Base-by-base conservation (phyloP, 2,329 filamentous ascomycete genomes). In the Teratosphaeria viscida region DNA sequence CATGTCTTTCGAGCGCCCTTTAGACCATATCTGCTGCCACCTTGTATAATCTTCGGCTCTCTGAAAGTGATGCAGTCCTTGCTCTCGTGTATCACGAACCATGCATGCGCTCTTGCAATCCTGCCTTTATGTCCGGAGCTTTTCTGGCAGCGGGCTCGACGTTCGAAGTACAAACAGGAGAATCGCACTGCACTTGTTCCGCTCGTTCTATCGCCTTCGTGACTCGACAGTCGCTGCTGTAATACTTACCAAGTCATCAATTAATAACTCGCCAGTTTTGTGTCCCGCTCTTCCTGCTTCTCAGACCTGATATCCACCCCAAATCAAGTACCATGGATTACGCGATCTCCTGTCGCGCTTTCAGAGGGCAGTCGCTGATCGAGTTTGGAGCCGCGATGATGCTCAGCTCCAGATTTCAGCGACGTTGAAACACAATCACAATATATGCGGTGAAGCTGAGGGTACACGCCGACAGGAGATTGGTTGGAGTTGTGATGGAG, bases 391-490 rank as follows among this genome's bases (percentile, higher is more conserved):
- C 29, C 8, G n/a, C 19, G 19, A 19, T 49, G 43, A 49, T n/a
- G n/a, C 16, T n/a, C 8, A 23, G 16, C 19, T 49, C n/a, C n/a
- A 10, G 3, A 26, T 10, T 16, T 26, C n/a, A 49, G 26, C n/a
- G 11, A 2, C 23, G 16, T 23, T 11, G n/a, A 23, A 3, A 43
- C 11, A 14, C 37, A 43, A 43, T 43, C 11, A 14, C 37, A 43
- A 43, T 43, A n/a, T 5, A 14, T 43, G 37, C 11, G 23, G 16
- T 32, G 10, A 43, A 23, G 8, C 16, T 19, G n/a, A 23, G 43
- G 16, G 16, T 72, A 81, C 37, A n/a, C 37, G n/a, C n/a, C n/a
- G 16, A 32, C 29, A 32, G 29, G n/a, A 43, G 2, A 14, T 16
- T 43, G 37, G 79, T 63, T 62, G 60, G 57, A 61, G 59, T 59